These are phyloP conservation scores for Sarocladium strictum DNA, from an alignment of 2,329 filamentous ascomycete species.

Conservation along the genomic window DNA sequence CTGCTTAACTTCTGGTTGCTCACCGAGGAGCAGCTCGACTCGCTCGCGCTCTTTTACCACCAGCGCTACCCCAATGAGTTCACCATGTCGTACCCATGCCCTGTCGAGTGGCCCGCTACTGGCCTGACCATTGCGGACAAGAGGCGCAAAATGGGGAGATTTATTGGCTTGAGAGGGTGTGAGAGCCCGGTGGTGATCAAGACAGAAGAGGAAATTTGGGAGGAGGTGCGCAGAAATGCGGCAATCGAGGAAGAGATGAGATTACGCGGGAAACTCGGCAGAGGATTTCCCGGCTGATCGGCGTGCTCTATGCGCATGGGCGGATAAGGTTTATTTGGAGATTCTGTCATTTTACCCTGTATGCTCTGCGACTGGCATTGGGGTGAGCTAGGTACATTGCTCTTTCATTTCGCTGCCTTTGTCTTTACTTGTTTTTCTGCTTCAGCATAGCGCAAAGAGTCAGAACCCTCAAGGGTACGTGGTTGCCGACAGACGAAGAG, in stretches of 20 bases:
- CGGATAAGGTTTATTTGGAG: slow-evolving; percentile 33
- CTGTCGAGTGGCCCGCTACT: slow-evolving; percentile 52
- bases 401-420: not conserved
- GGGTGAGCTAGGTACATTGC: not conserved
- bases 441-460: not conserved
- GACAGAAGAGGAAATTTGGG: slow-evolving; percentile 42
- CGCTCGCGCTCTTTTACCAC: slow-evolving; percentile 66
- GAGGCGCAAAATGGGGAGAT: slow-evolving; percentile 64
- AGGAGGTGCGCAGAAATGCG: slow-evolving; percentile 34
- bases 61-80: slow-evolving; percentile 54
- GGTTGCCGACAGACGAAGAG: too few relatives aligned
- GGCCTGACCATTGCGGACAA: slow-evolving; percentile 58
- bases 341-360: not conserved
- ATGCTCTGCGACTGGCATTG: not conserved
- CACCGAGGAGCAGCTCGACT: slow-evolving; percentile 64
- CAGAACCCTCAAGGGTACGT: not conserved
- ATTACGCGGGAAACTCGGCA: slow-evolving; percentile 36
- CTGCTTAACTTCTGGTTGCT: slow-evolving; percentile 70
- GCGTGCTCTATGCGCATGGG: too few relatives aligned
- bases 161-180: slow-evolving; percentile 63
- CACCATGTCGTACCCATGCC: slow-evolving; percentile 58
- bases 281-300: not conserved
- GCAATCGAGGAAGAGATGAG: slow-evolving; percentile 39
- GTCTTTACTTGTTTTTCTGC: not conserved
- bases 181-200: slow-evolving; percentile 30